A percentile compares a stretch with the other conserved stretches of the same genome.
Conservation (phyloP, 2,329 filamentous ascomycete species). For the Parafenestella ontariensis region DNA sequence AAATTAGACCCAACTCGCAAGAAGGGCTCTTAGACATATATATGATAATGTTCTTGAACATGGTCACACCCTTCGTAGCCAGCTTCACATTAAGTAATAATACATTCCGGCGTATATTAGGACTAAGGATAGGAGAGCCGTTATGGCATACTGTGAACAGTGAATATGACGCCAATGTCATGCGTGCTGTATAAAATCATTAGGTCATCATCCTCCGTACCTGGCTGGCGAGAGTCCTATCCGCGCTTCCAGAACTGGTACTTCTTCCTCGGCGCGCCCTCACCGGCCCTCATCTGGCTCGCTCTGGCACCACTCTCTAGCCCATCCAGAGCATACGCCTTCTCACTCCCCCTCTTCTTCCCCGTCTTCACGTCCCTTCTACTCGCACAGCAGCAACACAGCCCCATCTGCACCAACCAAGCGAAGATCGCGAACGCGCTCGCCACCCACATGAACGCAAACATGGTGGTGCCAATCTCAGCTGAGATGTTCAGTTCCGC, state of each 20-base stretch:
- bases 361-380: constrained; percentile 61
- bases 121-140: no score
- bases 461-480: constrained; percentile 74
- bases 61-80: neutral
- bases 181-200: neutral
- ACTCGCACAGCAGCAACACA: constrained; percentile 78
- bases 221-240: constrained; percentile 7
- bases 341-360: constrained; percentile 53
- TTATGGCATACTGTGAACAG: no score
- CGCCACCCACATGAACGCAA: constrained; percentile 90
- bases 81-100: no score
- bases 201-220: no score
- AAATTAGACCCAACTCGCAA: no score
- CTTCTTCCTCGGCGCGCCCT: constrained; percentile 15
- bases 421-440: constrained; percentile 70
- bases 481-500: constrained; percentile 78
- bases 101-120: no score
- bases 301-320: constrained; percentile 7
- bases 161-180: neutral
- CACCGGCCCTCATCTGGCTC: constrained; percentile 3
- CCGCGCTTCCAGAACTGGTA: constrained; percentile 24
- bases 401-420: constrained; percentile 73
- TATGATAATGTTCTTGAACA: neutral
- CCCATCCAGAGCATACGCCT: constrained; percentile 38
- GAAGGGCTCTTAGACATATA: no score